Percentiles rank a stretch among this genome's conserved stretches.
Conservation (phyloP, 148 eudicot genomes). For the Selenicereus undatus region DNA sequence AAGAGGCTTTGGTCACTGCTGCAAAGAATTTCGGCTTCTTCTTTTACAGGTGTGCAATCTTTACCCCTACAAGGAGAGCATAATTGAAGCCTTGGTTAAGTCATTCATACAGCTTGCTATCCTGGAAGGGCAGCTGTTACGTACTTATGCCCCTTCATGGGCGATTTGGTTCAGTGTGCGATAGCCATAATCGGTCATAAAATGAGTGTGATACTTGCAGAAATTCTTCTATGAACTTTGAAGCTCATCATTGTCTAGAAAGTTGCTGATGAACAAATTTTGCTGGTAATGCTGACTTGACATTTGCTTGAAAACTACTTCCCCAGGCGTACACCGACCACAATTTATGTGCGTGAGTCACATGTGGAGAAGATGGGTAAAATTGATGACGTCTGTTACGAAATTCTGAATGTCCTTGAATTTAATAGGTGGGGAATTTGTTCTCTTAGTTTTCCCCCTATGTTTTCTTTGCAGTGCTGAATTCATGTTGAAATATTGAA, state of each 20-base stretch:
- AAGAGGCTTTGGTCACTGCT: constrained; percentile 88
- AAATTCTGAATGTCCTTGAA: constrained; percentile 93
- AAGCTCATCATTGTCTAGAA: neutral
- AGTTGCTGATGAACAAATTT: neutral
- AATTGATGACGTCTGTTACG: constrained; percentile 70
- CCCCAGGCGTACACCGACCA: constrained; percentile 89
- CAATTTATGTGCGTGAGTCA: constrained; percentile 89
- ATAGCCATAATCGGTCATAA: neutral
- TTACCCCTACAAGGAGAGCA: neutral
- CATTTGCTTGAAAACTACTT: constrained; percentile 11
- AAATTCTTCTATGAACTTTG: neutral
- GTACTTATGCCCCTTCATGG: neutral
- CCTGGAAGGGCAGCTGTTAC: neutral
- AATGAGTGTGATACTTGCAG: neutral
- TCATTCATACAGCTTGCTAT: neutral
- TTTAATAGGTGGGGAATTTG: constrained; percentile 68
- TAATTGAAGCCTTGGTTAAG: neutral
- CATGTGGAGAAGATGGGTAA: constrained; percentile 88
- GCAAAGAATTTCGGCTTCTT: constrained; percentile 99
- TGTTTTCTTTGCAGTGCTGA: constrained; percentile 1
- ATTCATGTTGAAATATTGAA: constrained; percentile 19
- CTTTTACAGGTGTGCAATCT: constrained; percentile 66
- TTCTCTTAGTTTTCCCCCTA: neutral
- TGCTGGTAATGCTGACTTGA: neutral
- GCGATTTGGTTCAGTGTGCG: neutral